Evolutionary conservation across 2,329 filamentous ascomycete species (phyloP).

Genomic region (Orbilia quercus): DNA sequence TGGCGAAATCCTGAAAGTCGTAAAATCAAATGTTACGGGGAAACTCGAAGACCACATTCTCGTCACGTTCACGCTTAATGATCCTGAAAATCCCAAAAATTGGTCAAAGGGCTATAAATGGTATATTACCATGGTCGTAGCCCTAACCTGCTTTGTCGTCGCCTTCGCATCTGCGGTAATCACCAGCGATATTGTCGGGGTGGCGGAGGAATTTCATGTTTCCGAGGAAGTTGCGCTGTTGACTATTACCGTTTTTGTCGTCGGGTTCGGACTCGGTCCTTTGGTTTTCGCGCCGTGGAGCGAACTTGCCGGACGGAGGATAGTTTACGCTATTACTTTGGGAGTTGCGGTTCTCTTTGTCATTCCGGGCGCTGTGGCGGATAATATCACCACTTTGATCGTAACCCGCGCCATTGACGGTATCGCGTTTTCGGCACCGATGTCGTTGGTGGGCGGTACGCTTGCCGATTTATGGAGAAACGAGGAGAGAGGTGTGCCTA

Average conservation of each 20-base stretch:
- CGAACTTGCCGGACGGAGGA: constrained; percentile 77
- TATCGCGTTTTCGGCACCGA: constrained; percentile 84
- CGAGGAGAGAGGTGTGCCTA: constrained; percentile 85
- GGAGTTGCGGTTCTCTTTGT: constrained; percentile 79
- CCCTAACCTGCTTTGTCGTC: constrained; percentile 78
- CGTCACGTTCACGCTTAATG: constrained; percentile 76
- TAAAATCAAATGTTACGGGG: constrained; percentile 68
- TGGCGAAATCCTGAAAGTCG: constrained; percentile 72
- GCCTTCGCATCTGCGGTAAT: constrained; percentile 79
- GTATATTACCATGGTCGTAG: constrained; percentile 87
- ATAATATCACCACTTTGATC: constrained; percentile 80
- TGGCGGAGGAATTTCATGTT: constrained; percentile 73
- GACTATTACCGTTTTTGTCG: constrained; percentile 79
- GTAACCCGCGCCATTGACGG: constrained; percentile 76
- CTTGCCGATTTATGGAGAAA: constrained; percentile 85
- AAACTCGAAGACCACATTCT: constrained; percentile 70
- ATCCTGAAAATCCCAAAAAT: constrained; percentile 85
- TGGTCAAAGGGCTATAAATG: constrained; percentile 83
- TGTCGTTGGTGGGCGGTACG: constrained; percentile 83
- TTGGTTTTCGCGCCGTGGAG: constrained; percentile 83
- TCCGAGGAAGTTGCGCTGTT: constrained; percentile 78
- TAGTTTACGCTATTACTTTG: constrained; percentile 77
- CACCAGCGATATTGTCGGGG: constrained; percentile 77
- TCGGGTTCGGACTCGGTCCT: constrained; percentile 84
- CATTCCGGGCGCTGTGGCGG: constrained; percentile 80